phyloP scores from a whole-genome alignment of 2,329 filamentous ascomycete species.

The Neofusicoccum sp. region DNA sequence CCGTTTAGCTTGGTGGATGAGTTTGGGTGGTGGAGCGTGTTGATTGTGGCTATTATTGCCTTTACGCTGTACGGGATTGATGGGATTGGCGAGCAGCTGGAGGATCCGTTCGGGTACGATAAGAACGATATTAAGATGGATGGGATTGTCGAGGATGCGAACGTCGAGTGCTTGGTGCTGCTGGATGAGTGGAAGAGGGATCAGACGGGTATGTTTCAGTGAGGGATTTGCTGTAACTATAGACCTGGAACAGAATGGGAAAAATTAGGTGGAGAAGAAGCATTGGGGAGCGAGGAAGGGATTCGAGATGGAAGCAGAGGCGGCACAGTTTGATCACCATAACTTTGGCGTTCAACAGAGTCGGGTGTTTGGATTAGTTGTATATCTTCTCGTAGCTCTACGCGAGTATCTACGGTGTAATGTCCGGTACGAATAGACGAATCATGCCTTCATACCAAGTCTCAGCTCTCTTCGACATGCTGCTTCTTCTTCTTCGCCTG shows the following conservation, averaged over 20 bases:
- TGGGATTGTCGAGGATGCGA: constrained; percentile 60
- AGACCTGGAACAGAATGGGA: too few relatives aligned
- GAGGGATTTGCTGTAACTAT: neutral
- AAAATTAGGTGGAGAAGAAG: too few relatives aligned
- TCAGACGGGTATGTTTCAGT: constrained; percentile 7
- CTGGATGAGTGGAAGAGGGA: constrained; percentile 56
- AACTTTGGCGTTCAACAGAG: neutral
- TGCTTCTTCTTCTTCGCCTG: constrained; percentile 17
- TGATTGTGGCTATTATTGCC: constrained; percentile 58
- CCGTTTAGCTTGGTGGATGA: constrained; percentile 64
- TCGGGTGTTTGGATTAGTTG: neutral
- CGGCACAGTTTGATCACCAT: neutral
- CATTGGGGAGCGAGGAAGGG: neutral
- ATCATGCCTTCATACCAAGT: neutral
- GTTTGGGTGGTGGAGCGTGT: constrained; percentile 62
- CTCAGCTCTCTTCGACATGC: neutral
- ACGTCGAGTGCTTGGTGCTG: constrained; percentile 57
- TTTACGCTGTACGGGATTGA: constrained; percentile 66
- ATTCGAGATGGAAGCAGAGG: neutral
- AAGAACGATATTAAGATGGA: constrained; percentile 68
- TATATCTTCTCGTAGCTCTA: neutral
- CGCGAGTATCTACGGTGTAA: neutral
- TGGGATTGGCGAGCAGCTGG: constrained; percentile 61
- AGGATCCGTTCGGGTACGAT: constrained; percentile 66
- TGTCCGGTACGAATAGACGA: neutral